These are phyloP conservation scores for Acanthamoeba castellanii DNA, from an alignment of 208 protist genomes.

Conservation along the genomic window DNA sequence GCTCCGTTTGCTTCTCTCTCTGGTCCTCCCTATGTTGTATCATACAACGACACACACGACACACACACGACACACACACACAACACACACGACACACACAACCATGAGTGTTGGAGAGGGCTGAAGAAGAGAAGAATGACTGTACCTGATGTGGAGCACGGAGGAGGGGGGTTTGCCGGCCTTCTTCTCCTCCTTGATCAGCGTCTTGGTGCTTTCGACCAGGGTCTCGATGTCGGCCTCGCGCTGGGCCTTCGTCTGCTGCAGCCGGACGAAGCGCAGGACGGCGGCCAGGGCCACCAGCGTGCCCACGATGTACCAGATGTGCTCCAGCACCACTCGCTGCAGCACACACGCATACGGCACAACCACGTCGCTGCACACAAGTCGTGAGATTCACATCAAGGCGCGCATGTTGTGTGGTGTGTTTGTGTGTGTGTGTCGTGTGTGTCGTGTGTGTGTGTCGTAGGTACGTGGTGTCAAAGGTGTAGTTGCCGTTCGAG, in stretches of 20 bases:
- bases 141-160: background rate
- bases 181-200: constrained; percentile 39
- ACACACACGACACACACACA: too few species aligned
- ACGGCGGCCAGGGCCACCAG: background rate
- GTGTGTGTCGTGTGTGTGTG: background rate
- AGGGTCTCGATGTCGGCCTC: constrained; percentile 27
- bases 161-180: background rate
- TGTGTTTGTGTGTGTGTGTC: background rate
- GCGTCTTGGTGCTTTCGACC: background rate
- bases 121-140: background rate
- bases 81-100: too few species aligned
- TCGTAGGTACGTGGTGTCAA: background rate
- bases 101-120: background rate
- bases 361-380: background rate
- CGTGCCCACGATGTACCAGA: background rate
- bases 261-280: background rate
- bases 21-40: background rate
- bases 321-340: background rate
- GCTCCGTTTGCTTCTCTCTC: background rate
- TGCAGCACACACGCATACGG: background rate
- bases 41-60: background rate
- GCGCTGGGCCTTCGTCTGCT: background rate
- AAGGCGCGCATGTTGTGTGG: background rate
- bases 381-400: too few species aligned
- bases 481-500: background rate